A percentile compares a stretch with the other conserved stretches of the same genome.
Conservation (phyloP, 371 early-diverging fungal genomes). For the Mucor plumbeus region DNA sequence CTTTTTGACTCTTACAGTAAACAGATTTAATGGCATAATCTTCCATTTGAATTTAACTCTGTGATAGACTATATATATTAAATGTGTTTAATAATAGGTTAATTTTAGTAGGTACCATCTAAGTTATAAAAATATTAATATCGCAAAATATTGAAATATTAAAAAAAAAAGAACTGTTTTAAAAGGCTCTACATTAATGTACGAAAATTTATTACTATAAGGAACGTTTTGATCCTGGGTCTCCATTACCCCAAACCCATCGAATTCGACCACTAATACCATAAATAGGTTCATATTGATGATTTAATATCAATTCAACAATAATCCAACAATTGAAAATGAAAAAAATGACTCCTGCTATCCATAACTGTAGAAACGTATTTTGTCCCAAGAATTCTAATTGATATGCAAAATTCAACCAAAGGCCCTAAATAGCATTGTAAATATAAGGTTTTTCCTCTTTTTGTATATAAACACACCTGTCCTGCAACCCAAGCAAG, state of each 20-base stretch:
- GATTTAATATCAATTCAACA: slow-evolving; percentile 62
- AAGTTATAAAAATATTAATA: too few species aligned
- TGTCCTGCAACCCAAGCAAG: slow-evolving; percentile 76
- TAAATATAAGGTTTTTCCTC: not conserved
- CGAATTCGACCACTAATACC: slow-evolving; percentile 55
- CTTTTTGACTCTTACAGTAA: too few species aligned
- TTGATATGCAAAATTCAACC: slow-evolving; percentile 83
- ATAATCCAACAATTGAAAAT: slow-evolving; percentile 72
- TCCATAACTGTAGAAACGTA: slow-evolving; percentile 79
- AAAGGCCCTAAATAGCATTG: slow-evolving; percentile 65
- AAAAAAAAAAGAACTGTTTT: too few species aligned
- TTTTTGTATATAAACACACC: slow-evolving; percentile 38
- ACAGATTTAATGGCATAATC: too few species aligned
- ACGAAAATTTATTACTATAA: not conserved
- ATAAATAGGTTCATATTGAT: slow-evolving; percentile 62
- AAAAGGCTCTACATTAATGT: too few species aligned
- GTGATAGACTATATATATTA: too few species aligned
- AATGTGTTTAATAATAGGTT: too few species aligned
- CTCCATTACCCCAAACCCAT: slow-evolving; percentile 60
- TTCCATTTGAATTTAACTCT: too few species aligned
- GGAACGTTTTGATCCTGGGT: slow-evolving; percentile 35
- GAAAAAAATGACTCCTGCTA: slow-evolving; percentile 75
- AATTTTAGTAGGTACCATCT: too few species aligned
- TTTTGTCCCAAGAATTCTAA: slow-evolving; percentile 88
- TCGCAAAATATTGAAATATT: too few species aligned